Evolutionary conservation across 208 protist genomes (phyloP).

Genomic region (Borovskyia barvae): DNA sequence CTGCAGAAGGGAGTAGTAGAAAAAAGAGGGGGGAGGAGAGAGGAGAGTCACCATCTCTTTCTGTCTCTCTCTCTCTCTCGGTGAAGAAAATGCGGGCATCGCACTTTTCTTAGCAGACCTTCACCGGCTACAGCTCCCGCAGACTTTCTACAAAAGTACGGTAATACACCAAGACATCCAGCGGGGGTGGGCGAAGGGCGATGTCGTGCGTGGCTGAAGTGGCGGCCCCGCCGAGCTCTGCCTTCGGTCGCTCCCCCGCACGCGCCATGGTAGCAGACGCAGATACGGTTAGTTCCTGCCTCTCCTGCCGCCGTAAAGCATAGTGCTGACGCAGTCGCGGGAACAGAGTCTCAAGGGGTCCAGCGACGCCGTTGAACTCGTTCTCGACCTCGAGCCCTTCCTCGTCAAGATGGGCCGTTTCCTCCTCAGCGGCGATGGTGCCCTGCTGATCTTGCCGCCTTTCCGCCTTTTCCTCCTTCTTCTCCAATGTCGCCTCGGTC

Average conservation of each 20-base stretch:
- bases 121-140: conserved; percentile 38
- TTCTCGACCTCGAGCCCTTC: conserved; percentile 1
- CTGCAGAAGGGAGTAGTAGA: no score
- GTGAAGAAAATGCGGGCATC: no score
- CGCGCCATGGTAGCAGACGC: neutral
- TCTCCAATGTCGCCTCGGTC: no score
- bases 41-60: no score
- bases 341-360: conserved; percentile 48
- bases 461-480: neutral
- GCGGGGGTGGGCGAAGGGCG: conserved; percentile 35
- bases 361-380: conserved; percentile 25
- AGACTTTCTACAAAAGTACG: conserved; percentile 59
- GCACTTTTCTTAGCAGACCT: no score
- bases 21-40: no score
- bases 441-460: no score
- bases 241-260: no score
- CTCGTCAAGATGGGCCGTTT: neutral
- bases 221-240: no score
- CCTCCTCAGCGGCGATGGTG: neutral
- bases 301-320: conserved; percentile 4
- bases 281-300: neutral
- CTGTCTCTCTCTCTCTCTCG: no score
- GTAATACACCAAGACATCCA: conserved; percentile 78
- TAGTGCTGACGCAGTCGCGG: conserved; percentile 26
- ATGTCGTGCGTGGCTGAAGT: neutral